A percentile compares a stretch with the other conserved stretches of the same genome.
These are phyloP conservation scores for Houttuynia cordata DNA, from an alignment of 164 flowering plant genomes.

Conservation along the genomic window DNA sequence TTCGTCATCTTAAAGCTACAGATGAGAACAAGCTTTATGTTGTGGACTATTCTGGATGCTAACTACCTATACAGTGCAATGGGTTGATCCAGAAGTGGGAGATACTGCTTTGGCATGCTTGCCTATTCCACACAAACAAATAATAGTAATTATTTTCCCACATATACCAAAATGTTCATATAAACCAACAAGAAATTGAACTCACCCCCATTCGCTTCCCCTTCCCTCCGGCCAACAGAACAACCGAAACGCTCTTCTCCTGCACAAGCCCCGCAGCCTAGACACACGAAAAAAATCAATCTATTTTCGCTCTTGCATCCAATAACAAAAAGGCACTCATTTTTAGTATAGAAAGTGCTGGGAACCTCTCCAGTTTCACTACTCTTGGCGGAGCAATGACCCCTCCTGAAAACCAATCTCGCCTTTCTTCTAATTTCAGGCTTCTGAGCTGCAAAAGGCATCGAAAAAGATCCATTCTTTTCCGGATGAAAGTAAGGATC, in stretches of 20 bases:
- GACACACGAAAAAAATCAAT: background rate
- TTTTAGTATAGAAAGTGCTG: too few relatives aligned
- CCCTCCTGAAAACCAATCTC: too few relatives aligned
- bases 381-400: too few relatives aligned
- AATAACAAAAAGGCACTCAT: background rate
- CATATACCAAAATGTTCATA: background rate
- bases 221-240: constrained; percentile 89
- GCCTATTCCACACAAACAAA: constrained; percentile 44
- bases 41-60: background rate
- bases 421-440: too few relatives aligned
- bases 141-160: too few relatives aligned
- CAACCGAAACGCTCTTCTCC: constrained; percentile 72
- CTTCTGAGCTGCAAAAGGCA: too few relatives aligned
- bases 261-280: constrained; percentile 7
- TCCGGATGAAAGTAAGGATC: too few relatives aligned
- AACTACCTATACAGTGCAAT: constrained; percentile 84
- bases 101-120: constrained; percentile 97
- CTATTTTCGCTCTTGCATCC: background rate
- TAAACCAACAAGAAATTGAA: background rate
- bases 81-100: constrained; percentile 84
- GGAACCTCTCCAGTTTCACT: too few relatives aligned
- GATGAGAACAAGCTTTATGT: background rate
- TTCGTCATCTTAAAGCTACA: too few relatives aligned
- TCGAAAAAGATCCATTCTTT: too few relatives aligned
- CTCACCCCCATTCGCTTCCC: constrained; percentile 92